Conservation (phyloP, 2,329 filamentous ascomycete genomes). For the Phialophora macrospora region DNA sequence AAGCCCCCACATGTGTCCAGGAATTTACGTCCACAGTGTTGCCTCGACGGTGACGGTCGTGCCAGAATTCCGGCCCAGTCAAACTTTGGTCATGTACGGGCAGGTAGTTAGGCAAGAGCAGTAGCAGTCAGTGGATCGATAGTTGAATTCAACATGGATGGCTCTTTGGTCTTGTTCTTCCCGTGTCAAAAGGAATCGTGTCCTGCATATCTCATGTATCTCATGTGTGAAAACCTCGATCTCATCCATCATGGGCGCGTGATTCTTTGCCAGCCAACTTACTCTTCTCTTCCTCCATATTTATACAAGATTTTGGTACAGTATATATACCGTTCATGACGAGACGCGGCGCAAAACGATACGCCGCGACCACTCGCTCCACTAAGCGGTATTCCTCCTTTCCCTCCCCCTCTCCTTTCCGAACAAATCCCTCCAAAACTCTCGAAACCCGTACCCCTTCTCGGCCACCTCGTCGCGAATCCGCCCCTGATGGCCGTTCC, state of each 20-base stretch:
- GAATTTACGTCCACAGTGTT: no score
- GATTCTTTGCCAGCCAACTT: neutral
- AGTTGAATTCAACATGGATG: neutral
- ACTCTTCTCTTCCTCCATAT: neutral
- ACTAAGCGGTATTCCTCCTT: neutral
- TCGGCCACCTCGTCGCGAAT: conserved; percentile 75
- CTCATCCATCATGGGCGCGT: neutral
- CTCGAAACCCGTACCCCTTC: conserved; percentile 77
- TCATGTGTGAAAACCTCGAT: neutral
- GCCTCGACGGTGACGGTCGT: neutral
- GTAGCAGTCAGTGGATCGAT: neutral
- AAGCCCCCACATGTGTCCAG: no score
- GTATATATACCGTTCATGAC: no score
- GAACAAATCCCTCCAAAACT: conserved; percentile 88
- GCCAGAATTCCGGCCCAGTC: neutral
- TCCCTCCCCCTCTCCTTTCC: conserved; percentile 1
- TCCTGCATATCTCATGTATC: neutral
- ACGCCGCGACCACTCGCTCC: no score
- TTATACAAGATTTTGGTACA: neutral
- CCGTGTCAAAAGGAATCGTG: neutral
- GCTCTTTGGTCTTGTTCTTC: neutral
- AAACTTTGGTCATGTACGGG: neutral
- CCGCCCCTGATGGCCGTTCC: conserved; percentile 55
- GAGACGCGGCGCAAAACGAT: neutral
- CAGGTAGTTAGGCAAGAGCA: neutral